Conservation (phyloP, 345 rosid genomes). For the Cardamine resedifolia region DNA sequence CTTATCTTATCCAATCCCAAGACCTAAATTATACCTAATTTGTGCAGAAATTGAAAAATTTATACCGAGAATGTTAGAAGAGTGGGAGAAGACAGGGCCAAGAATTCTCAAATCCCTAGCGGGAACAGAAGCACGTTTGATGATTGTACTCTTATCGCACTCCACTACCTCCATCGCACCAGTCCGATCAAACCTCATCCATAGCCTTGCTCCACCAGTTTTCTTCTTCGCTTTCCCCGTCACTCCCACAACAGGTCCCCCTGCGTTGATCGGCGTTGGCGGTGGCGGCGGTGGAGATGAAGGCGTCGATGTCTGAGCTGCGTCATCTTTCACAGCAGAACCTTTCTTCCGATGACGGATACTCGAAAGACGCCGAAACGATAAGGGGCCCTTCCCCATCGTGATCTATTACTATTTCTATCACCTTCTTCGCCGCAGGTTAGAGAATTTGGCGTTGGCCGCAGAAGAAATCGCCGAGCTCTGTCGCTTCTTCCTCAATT, state of each 20-base stretch:
- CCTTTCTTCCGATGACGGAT: conserved; percentile 48
- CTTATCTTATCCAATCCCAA: background rate
- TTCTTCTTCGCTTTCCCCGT: conserved; percentile 77
- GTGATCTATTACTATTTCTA: background rate
- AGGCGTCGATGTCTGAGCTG: conserved; percentile 4
- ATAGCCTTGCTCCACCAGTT: conserved; percentile 79
- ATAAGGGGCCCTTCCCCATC: conserved; percentile 55
- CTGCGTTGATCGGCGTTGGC: conserved; percentile 17
- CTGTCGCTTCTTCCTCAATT: conserved; percentile 11
- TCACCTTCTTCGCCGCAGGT: background rate
- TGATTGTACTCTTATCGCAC: conserved; percentile 76
- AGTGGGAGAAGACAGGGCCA: conserved; percentile 87
- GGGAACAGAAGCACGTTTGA: conserved; percentile 72
- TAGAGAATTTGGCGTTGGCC: background rate
- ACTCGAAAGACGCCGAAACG: conserved; percentile 49
- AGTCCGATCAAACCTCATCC: conserved; percentile 87
- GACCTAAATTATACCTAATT: background rate
- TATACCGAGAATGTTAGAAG: conserved; percentile 69
- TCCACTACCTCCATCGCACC: conserved; percentile 81
- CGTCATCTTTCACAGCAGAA: conserved; percentile 24
- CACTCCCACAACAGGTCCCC: conserved; percentile 32
- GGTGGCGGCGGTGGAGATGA: conserved; percentile 37
- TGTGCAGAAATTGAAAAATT: background rate
- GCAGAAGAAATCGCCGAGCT: conserved; percentile 14
- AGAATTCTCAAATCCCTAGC: conserved; percentile 93